Percentiles rank a stretch among this genome's conserved stretches.
phyloP scores from a whole-genome alignment of 305 asterid species.

The Solanum hybrid region DNA sequence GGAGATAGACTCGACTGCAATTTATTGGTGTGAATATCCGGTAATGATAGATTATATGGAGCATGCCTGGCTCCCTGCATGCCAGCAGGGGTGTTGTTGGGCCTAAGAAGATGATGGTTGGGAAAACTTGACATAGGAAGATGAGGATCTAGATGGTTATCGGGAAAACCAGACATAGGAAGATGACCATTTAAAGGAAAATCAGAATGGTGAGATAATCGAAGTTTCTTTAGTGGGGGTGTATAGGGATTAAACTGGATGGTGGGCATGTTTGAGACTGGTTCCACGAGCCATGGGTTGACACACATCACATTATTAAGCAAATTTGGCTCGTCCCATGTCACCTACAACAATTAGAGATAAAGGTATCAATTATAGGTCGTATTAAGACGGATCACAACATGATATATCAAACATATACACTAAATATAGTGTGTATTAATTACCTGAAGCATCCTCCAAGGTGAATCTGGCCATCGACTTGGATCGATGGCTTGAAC shows the following conservation, averaged over 20 bases:
- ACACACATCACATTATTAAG: neutral
- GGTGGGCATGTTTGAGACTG: constrained; percentile 4
- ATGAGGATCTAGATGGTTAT: neutral
- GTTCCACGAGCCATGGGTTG: constrained; percentile 15
- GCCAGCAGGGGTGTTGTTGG: constrained; percentile 8
- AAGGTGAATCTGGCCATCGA: constrained; percentile 8
- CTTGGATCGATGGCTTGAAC: constrained; percentile 8
- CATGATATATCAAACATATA: neutral
- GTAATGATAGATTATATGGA: constrained; percentile 8
- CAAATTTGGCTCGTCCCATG: constrained; percentile 11
- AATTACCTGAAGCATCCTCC: constrained; percentile 15
- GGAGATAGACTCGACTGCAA: constrained; percentile 3
- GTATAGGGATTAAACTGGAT: neutral
- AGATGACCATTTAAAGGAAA: neutral
- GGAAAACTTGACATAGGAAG: neutral
- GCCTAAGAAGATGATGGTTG: neutral
- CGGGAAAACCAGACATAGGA: neutral
- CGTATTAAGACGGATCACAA: neutral
- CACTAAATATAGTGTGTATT: neutral
- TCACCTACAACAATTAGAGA: neutral
- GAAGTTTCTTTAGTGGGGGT: neutral
- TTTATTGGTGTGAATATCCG: neutral
- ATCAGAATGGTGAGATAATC: neutral
- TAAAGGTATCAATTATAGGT: neutral
- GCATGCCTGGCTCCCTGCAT: constrained; percentile 27